A percentile compares a stretch with the other conserved stretches of the same genome.
phyloP scores from a whole-genome alignment of 1,284 basidiomycete genomes.

The Agroathelia rolfsii region DNA sequence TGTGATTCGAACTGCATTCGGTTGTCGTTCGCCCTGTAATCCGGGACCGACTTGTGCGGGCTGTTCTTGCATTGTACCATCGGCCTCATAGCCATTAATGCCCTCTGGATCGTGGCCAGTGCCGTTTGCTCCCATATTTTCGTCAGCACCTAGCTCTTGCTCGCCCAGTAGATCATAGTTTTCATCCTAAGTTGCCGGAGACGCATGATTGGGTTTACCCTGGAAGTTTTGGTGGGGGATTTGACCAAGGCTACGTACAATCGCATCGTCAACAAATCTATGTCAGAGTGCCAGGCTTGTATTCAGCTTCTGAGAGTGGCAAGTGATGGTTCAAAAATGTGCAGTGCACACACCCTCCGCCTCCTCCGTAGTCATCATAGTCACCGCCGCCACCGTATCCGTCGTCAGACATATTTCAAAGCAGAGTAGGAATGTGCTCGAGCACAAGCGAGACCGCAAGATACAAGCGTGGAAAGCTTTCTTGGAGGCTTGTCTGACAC shows the following conservation, averaged over 20 bases:
- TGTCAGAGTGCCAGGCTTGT: neutral
- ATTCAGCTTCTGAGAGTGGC: too few species aligned
- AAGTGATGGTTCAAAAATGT: too few species aligned
- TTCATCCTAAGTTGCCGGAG: conserved; percentile 51
- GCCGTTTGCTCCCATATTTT: conserved; percentile 39
- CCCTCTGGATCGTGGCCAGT: conserved; percentile 52
- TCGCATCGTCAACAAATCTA: conserved; percentile 49
- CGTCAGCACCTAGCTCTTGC: conserved; percentile 31
- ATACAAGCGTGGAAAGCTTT: too few species aligned
- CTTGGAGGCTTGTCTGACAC: too few species aligned
- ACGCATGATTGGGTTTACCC: conserved; percentile 2
- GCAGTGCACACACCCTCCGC: conserved; percentile 49
- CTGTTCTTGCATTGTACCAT: conserved; percentile 23
- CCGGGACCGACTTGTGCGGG: conserved; percentile 28
- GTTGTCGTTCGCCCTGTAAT: conserved; percentile 63
- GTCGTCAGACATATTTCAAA: conserved; percentile 61
- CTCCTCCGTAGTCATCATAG: conserved; percentile 63
- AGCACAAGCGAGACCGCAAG: too few species aligned
- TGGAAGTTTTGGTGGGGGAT: conserved; percentile 3
- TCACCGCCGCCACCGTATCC: conserved; percentile 57
- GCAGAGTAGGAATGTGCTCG: neutral
- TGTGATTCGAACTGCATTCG: conserved; percentile 89
- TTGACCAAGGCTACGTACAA: conserved; percentile 37
- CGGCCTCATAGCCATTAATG: conserved; percentile 45
- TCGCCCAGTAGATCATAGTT: conserved; percentile 58